Evolutionary conservation across 139 green algal genomes (phyloP), one percentile per base, ranked within the genome.

Genomic region (Choricystis sp.): DNA sequence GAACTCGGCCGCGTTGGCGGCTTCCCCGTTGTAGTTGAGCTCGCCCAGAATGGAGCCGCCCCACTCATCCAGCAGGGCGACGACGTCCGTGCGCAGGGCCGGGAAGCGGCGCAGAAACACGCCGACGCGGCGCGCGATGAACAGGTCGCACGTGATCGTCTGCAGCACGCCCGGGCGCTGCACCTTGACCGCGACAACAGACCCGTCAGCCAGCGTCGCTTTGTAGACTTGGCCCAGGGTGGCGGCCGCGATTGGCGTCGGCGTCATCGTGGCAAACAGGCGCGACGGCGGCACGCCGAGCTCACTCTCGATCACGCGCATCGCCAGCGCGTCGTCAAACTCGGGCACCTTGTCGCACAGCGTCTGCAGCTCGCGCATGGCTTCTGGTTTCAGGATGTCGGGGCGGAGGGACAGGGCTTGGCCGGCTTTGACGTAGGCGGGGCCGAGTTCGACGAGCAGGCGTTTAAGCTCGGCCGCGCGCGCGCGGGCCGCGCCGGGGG

Each of bases 361-460:
- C 82, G 96, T 96, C 79, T 99, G 93, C 69, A 99, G 78, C 81
- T 99, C 93, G 61, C 81, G 83, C 93, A 99, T 99, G 28, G 93
- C 93, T 2, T 86, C 82, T 20, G 93, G 93, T 2, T 79, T 89
- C 27, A 99, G 84, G 21, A 99, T 65, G 77, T 99, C 93, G 20
- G 93, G 93, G 3, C 93, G 81, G 73, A 99, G 98, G 57, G 79
- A 89, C 60, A 99, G 75, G 26, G 93, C 87, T 77, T 94, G 87
- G 1, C 93, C 91, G 26, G 97, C 84, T 74, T 99, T 99, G 77
- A 99, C 98, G 80, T 98, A 98, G 0, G 92, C 92, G 2, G 93
- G 93, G 3, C 76, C 76, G 56, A 83, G 58, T n/a, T n/a, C n/a
- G n/a, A n/a, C n/a, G n/a, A n/a, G n/a, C n/a, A n/a, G n/a, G n/a